Evolutionary conservation across 2,329 filamentous ascomycete genomes (phyloP).

Genomic region (Pseudocercospora cruenta): DNA sequence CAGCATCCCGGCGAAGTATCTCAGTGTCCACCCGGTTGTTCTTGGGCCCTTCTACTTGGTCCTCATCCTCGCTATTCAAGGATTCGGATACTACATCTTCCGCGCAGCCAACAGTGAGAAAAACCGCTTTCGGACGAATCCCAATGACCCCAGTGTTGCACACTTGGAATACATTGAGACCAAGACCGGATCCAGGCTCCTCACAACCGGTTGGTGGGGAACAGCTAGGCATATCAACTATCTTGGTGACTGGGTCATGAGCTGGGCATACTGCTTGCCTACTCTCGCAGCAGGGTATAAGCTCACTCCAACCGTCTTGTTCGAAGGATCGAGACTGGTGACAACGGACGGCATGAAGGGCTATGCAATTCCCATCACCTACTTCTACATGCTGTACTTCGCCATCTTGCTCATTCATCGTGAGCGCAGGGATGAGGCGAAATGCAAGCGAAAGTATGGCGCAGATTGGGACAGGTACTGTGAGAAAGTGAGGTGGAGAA

Average conservation of each 20-base stretch:
- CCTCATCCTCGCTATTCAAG: slow-evolving; percentile 68
- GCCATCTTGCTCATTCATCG: slow-evolving; percentile 83
- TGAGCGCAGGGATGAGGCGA: slow-evolving; percentile 84
- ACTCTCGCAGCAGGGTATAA: slow-evolving; percentile 83
- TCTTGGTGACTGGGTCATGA: slow-evolving; percentile 90
- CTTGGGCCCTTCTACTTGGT: slow-evolving; percentile 70
- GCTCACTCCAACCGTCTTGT: slow-evolving; percentile 63
- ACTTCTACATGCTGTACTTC: slow-evolving; percentile 95
- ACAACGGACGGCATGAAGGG: slow-evolving; percentile 64
- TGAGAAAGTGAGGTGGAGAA: slow-evolving; percentile 76
- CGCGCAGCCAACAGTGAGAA: slow-evolving; percentile 93
- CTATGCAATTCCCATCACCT: slow-evolving; percentile 86
- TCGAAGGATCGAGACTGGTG: slow-evolving; percentile 63
- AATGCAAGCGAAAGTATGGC: slow-evolving; percentile 89
- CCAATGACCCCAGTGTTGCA: slow-evolving; percentile 74
- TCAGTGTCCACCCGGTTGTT: slow-evolving; percentile 78
- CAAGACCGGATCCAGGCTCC: slow-evolving; percentile 75
- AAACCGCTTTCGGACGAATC: slow-evolving; percentile 89
- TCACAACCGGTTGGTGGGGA: slow-evolving; percentile 93
- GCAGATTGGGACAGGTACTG: slow-evolving; percentile 91
- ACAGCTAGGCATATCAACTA: slow-evolving; percentile 93
- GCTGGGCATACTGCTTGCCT: slow-evolving; percentile 86
- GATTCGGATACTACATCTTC: slow-evolving; percentile 85
- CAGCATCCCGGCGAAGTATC: slow-evolving; percentile 80
- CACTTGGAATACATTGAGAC: slow-evolving; percentile 88